Evolutionary conservation across 2,329 filamentous ascomycete species (phyloP), one percentile per base, ranked within the genome.

Genomic region (Aspergillus neoniger): DNA sequence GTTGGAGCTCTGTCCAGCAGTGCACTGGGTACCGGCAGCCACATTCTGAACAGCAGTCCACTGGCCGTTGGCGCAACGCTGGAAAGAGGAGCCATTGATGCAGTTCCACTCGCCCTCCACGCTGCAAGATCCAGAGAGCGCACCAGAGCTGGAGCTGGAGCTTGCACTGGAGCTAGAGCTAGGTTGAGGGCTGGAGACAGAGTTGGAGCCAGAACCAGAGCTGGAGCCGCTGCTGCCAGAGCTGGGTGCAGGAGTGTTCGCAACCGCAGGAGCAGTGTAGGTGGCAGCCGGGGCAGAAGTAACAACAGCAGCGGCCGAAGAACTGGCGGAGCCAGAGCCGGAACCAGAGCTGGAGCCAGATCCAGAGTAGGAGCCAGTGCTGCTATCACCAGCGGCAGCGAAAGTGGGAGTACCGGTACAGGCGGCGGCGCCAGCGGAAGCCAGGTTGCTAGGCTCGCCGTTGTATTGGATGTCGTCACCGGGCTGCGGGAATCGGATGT

Each of bases 401-500:
- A 71, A 72, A 1, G 73, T 74, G 50, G 74, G 67, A 30, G 64
- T 65, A 55, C 72, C 76, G 39, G 60, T 64, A 61, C 69, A 77
- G 63, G 64, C 71, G 48, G 66, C 67, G 62, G 51, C 65, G 30
- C 74, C 73, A 14, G 62, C 64, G 3, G 70, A 48, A 36, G 72
- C 65, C 12, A 81, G 76, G 41, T 76, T 70, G 48, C 75, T 70
- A 0, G 73, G 55, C 23, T 77, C 69, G 44, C 81, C 81, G 60
- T 82, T 77, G 10, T 75, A 76, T 58, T 88, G 82, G 4, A 86
- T 79, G 2, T 81, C 83, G 0, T 80, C 63, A 52, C 91, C 91
- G 0, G 90, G 84, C 65, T 90, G 79, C 7, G 89, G 88, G 79
- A 88, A 94, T n/a, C 79, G 73, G 63, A 90, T 81, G 66, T 92